Percentiles rank a stretch among this genome's conserved stretches.
These are phyloP conservation scores for Micractinium conductrix DNA, from an alignment of 139 green algal genomes.

Conservation along the genomic window DNA sequence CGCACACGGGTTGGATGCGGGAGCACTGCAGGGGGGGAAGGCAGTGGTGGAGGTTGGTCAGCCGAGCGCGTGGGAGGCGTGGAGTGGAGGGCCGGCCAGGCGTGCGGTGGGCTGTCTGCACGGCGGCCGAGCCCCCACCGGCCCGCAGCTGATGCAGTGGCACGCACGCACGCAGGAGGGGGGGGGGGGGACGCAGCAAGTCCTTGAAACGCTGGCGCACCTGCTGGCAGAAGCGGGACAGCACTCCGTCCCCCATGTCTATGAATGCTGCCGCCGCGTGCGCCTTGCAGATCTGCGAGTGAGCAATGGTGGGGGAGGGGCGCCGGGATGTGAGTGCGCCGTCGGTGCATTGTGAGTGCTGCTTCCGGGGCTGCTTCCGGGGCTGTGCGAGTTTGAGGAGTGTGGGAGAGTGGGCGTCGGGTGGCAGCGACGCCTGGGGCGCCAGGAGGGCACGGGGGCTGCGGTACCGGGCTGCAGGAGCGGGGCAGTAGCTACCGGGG, in stretches of 20 bases:
- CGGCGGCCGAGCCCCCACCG: not conserved
- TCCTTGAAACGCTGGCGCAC: too few species aligned
- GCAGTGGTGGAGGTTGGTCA: not conserved
- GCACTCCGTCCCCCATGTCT: not conserved
- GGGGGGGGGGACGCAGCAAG: too few species aligned
- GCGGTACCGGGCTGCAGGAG: not conserved
- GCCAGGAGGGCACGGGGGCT: not conserved
- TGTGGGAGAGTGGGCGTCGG: not conserved
- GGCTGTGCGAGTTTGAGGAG: too few species aligned
- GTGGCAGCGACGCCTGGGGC: not conserved
- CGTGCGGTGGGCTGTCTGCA: too few species aligned
- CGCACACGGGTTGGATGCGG: not conserved
- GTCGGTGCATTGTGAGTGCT: not conserved
- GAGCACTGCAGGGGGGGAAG: not conserved
- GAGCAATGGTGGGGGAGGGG: too few species aligned
- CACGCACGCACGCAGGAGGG: not conserved
- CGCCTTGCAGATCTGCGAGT: not conserved
- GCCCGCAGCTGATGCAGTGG: not conserved
- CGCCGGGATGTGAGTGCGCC: not conserved
- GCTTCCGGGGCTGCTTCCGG: too few species aligned
- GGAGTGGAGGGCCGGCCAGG: not conserved
- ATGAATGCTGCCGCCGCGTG: not conserved
- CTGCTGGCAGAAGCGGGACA: slow-evolving; percentile 16
- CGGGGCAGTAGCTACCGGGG: not conserved
- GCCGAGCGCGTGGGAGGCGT: too few species aligned